Base-by-base conservation (phyloP, 2,329 filamentous ascomycete species). In the Colletotrichum trifolii region DNA sequence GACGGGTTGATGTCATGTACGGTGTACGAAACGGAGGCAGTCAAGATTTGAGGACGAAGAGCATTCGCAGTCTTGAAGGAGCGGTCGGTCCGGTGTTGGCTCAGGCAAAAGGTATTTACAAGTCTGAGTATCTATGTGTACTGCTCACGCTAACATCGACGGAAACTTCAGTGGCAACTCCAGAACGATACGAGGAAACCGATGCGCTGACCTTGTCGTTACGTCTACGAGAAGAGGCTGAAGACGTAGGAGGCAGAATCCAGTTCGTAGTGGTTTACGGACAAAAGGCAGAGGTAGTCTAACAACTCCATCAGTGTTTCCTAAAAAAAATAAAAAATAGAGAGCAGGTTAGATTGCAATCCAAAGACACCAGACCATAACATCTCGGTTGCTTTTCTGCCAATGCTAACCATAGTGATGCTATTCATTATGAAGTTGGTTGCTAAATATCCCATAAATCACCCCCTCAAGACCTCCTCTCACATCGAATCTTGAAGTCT, bases 81-180 rank as follows among this genome's bases (percentile, higher is more conserved):
- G 52, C 33, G 6, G 52, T 54, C 15, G 52, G 52, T 8, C 52
- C 52, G 40, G 52, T 54, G 13, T 36, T 54, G 40, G 52, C 52
- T 13, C 52, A 54, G 33, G 52, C 52, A 7, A 54, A 17, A 25
- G 9, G 52, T 54, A 45, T 34, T 25, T 45, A 35, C 5, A 54
- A 2, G 8, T 40, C 4, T 40, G 9, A 40, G 8, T 4, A 10
- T 40, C 3, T 10, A 7, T 40, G 9, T 13, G 38, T 40, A 40
- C 13, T 40, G 38, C 38, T 40, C 9, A 40, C 25, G 25, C 38
- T 13, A 13, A 40, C 38, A 40, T 13, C 38, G 25, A 5, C 1
- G 25, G 4, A 7, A 40, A 40, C 38, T 40, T 9, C 0, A 40
- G 38, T 40, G 38, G 38, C 38, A 40, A 40, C 38, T 40, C 38